Conservation (phyloP, 768 basidiomycete species). For the Amanita rubescens region DNA sequence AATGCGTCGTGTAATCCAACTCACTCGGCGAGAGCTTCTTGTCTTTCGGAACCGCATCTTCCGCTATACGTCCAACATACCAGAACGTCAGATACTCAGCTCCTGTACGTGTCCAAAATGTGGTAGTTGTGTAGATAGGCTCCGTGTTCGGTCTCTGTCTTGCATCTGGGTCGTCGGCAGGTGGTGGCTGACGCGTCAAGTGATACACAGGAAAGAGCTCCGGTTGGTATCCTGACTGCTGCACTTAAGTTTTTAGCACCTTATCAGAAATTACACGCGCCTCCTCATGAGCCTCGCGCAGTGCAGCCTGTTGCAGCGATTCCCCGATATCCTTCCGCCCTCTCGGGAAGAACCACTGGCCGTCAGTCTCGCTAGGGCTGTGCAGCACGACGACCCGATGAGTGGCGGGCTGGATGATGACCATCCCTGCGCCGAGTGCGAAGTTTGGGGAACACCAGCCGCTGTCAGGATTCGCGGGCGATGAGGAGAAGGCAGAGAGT, state of each 20-base stretch:
- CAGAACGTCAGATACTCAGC: constrained; percentile 49
- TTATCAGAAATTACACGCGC: constrained; percentile 22
- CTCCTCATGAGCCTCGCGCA: constrained; percentile 64
- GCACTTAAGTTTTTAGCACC: neutral
- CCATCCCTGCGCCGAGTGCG: constrained; percentile 55
- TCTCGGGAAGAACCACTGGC: constrained; percentile 49
- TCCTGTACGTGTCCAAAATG: constrained; percentile 24
- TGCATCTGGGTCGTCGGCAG: constrained; percentile 18
- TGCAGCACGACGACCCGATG: constrained; percentile 44
- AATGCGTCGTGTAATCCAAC: constrained; percentile 33
- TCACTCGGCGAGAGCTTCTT: constrained; percentile 58
- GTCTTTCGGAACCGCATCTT: constrained; percentile 38
- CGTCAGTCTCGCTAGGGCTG: constrained; percentile 24
- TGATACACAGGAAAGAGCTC: constrained; percentile 38
- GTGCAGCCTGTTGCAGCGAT: constrained; percentile 46
- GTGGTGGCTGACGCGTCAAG: constrained; percentile 31
- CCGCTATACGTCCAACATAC: constrained; percentile 44
- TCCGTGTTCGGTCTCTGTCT: constrained; percentile 26
- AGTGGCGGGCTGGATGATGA: constrained; percentile 51
- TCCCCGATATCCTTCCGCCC: constrained; percentile 64
- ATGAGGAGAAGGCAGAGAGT: constrained; percentile 34
- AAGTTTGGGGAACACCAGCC: constrained; percentile 45
- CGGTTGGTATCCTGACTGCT: constrained; percentile 42
- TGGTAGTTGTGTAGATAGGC: constrained; percentile 34
- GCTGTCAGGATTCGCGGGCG: constrained; percentile 33